Percentiles rank a stretch among this genome's conserved stretches.
Evolutionary conservation across 2,329 filamentous ascomycete species (phyloP).

Genomic region (Aureobasidium sp.): DNA sequence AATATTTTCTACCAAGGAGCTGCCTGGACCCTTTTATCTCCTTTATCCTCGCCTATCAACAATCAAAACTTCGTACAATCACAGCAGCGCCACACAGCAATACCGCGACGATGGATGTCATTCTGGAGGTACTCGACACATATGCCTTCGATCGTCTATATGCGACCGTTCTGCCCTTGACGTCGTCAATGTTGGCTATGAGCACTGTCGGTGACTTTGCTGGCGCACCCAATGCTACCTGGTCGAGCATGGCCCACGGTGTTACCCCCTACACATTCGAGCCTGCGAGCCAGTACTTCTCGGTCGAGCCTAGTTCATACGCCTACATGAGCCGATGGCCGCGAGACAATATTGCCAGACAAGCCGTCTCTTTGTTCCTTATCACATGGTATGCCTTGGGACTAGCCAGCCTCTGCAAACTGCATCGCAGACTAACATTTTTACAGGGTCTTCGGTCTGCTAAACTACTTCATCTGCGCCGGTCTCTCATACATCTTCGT

Average conservation of each 20-base stretch:
- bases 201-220: constrained; percentile 39
- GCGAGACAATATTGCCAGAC: constrained; percentile 69
- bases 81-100: constrained; percentile 23
- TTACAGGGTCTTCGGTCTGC: constrained; percentile 69
- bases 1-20: not conserved
- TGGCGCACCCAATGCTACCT: constrained; percentile 50
- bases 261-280: constrained; percentile 55
- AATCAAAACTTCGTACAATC: not conserved
- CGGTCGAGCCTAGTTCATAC: constrained; percentile 60
- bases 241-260: constrained; percentile 36
- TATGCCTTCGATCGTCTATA: constrained; percentile 75
- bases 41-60: not conserved
- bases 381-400: constrained; percentile 64
- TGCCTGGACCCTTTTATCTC: not conserved
- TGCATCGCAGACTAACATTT: constrained; percentile 12
- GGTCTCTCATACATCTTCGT: constrained; percentile 77
- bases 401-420: not conserved
- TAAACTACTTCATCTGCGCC: constrained; percentile 79
- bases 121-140: constrained; percentile 77
- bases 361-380: constrained; percentile 66
- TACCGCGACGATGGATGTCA: constrained; percentile 65
- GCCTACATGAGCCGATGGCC: constrained; percentile 72
- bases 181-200: constrained; percentile 45
- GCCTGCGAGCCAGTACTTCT: constrained; percentile 63
- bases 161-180: constrained; percentile 57